Conservation (phyloP, 768 basidiomycete species). For the Phanerochaete sordida region DNA sequence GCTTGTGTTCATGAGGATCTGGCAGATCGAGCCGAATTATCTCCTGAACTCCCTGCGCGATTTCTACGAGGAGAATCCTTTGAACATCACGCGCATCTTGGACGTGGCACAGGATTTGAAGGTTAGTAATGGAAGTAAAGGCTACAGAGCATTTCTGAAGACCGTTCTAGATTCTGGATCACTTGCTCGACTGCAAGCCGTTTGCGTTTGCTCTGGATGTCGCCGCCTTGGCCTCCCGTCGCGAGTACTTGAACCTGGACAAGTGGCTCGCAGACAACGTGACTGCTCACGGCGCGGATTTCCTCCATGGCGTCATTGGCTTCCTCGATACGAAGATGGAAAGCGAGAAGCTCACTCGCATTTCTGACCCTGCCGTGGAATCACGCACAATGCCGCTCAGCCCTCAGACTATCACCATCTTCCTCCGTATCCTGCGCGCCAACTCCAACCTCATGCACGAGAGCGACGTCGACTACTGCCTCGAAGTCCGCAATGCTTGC, state of each 20-base stretch:
- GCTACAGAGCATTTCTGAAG: too few species aligned
- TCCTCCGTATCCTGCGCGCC: slow-evolving; percentile 80
- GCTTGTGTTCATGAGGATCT: slow-evolving; percentile 94
- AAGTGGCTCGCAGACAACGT: slow-evolving; percentile 95
- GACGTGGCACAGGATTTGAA: slow-evolving; percentile 96
- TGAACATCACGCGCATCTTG: slow-evolving; percentile 91
- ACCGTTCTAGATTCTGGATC: slow-evolving; percentile 94
- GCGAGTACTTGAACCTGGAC: slow-evolving; percentile 93
- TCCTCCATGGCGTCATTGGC: slow-evolving; percentile 80
- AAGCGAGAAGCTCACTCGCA: slow-evolving; percentile 72
- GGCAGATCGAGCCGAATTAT: slow-evolving; percentile 86
- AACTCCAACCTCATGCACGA: slow-evolving; percentile 74
- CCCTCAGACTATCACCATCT: slow-evolving; percentile 86
- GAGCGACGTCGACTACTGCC: slow-evolving; percentile 79
- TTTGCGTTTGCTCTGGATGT: slow-evolving; percentile 92
- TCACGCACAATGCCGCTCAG: slow-evolving; percentile 83
- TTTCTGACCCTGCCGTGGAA: slow-evolving; percentile 77
- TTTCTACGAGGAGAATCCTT: slow-evolving; percentile 87
- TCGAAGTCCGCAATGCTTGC: slow-evolving; percentile 89
- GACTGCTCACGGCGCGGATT: slow-evolving; percentile 74
- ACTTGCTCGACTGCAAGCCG: slow-evolving; percentile 86
- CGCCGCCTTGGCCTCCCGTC: slow-evolving; percentile 86
- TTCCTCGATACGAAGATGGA: slow-evolving; percentile 94
- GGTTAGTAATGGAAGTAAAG: slow-evolving; percentile 39
- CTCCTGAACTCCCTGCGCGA: slow-evolving; percentile 86